Base-by-base conservation (phyloP, 2,329 filamentous ascomycete species). In the Ophiostoma piceae region DNA sequence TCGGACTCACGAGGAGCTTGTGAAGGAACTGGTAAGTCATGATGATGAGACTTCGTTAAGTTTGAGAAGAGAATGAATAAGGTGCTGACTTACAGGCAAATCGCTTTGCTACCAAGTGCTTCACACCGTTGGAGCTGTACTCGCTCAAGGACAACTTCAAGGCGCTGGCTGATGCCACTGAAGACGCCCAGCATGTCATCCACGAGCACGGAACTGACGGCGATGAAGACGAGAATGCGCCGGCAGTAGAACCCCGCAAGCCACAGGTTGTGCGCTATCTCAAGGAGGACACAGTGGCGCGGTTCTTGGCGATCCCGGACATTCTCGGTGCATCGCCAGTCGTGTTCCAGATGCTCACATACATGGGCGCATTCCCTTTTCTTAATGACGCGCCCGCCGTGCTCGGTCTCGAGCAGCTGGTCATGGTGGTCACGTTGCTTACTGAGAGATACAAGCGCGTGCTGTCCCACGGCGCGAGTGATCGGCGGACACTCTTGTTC, bases 261-360 rank as follows among this genome's bases (percentile, higher is more conserved):
- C 67, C 39, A 9, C 70, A 84, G 67, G 80, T 83, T 62, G 79
- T 91, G 66, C 82, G 82, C 68, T 91, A 91, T 76, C 84, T 92
- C 73, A 90, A 87, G 75, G 89, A 90, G 76, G 85, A 89, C 68
- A 92, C 89, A 12, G 80, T 92, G 73, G 85, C 87, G 71, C 85
- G 88, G 43, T 92, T 91, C 77, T 85, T 93, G 64, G 89, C 91
- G 78, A 84, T 93, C 26, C 90, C 90, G 3, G 89, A 92, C 76
- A 84, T 88, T 35, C 80, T 92, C 35, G 84, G 83, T 67, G 89
- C 86, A 8, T 90, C 89, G 3, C 84, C 88, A 1, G 84, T 92
- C 62, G 76, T 92, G 65, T 92, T 91, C 75, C 88, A 91, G 75
- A 89, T 92, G 83, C 77, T 89, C 2, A 89, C 88, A 4, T 90